phyloP scores from a whole-genome alignment of 495 filamentous ascomycete species.

The Alectoria sarmentosa region DNA sequence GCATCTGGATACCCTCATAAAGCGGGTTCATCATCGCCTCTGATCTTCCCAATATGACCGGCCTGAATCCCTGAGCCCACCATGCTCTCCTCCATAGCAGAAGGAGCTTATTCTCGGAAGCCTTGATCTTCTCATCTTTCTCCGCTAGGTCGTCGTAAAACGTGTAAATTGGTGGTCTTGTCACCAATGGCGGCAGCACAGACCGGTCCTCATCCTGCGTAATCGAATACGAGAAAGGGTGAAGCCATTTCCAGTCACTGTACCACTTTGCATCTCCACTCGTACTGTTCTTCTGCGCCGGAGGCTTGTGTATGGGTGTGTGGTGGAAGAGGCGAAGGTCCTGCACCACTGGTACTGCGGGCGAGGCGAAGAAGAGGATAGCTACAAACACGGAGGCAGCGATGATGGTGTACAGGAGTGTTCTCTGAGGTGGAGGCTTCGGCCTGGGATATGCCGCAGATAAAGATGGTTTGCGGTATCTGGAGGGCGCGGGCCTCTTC shows the following conservation, averaged over 20 bases:
- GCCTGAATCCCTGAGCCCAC: conserved; percentile 89
- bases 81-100: conserved; percentile 87
- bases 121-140: conserved; percentile 51
- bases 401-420: conserved; percentile 22
- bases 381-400: conserved; percentile 39
- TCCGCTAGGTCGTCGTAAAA: conserved; percentile 70
- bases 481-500: conserved; percentile 9
- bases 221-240: conserved; percentile 79
- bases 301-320: conserved; percentile 66
- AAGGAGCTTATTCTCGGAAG: conserved; percentile 71
- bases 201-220: conserved; percentile 80
- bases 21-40: conserved; percentile 83
- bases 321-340: conserved; percentile 45
- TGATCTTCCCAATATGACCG: conserved; percentile 67
- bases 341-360: conserved; percentile 28
- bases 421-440: conserved; percentile 11
- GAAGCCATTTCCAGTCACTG: conserved; percentile 79
- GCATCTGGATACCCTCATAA: conserved; percentile 60
- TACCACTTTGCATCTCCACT: conserved; percentile 79
- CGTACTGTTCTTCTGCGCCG: conserved; percentile 66
- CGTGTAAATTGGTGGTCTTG: conserved; percentile 79
- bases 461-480: conserved; percentile 19
- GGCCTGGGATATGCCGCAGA: conserved; percentile 14
- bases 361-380: conserved; percentile 36
- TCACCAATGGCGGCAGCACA: conserved; percentile 72